Conservation (phyloP, 768 basidiomycete genomes). For the Candolleomyces eurysporus region DNA sequence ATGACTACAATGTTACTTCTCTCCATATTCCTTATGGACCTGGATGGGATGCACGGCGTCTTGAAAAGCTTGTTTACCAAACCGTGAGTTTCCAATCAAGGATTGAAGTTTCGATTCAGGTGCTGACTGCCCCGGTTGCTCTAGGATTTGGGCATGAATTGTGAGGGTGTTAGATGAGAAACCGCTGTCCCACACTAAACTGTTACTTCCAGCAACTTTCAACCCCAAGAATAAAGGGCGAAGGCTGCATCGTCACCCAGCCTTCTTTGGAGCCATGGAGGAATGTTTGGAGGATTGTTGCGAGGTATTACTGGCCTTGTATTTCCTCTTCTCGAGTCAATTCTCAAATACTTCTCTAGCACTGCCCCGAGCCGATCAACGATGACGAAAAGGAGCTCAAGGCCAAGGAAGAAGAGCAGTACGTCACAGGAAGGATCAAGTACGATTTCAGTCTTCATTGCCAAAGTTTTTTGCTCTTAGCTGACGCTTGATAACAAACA, state of each 20-base stretch:
- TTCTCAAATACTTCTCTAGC: too few species aligned
- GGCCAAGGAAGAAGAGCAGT: conserved; percentile 49
- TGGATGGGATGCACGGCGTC: conserved; percentile 53
- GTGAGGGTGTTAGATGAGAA: conserved; percentile 24
- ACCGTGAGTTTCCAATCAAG: conserved; percentile 37
- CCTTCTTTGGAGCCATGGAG: conserved; percentile 57
- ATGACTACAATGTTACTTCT: conserved; percentile 53
- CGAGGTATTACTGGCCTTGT: conserved; percentile 33
- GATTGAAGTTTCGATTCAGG: neutral
- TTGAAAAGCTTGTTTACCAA: conserved; percentile 56
- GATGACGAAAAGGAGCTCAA: conserved; percentile 55
- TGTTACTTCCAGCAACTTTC: conserved; percentile 43
- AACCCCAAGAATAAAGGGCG: conserved; percentile 63
- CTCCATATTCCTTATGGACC: conserved; percentile 63
- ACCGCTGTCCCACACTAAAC: neutral
- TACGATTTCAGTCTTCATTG: conserved; percentile 22
- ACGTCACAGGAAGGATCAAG: conserved; percentile 53
- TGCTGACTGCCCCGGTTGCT: neutral
- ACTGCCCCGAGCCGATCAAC: conserved; percentile 52
- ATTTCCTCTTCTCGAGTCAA: too few species aligned
- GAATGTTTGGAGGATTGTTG: conserved; percentile 64
- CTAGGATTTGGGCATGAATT: conserved; percentile 59
- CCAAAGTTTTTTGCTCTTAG: neutral
- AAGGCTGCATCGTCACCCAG: conserved; percentile 59
- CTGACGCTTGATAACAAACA: conserved; percentile 14